Evolutionary conservation across 495 filamentous ascomycete species (phyloP), one percentile per base, ranked within the genome.

Genomic region (Aspergillus biplanus): DNA sequence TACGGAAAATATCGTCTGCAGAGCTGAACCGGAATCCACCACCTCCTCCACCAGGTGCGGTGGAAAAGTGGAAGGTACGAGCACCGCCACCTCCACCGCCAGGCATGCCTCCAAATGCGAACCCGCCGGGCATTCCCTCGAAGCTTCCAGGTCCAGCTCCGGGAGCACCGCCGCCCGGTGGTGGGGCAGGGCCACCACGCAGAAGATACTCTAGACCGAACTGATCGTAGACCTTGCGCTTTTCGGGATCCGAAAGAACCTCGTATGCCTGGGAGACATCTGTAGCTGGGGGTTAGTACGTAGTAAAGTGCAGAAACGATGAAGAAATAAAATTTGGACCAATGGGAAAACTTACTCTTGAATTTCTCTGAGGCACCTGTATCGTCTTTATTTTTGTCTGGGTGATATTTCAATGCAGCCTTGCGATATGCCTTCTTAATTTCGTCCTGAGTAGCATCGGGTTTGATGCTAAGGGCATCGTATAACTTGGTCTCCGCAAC

Each of bases 371-470:
- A 79, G 27, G 92, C 90, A 16, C 83, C 72, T 16, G 92, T 89
- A 67, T 95, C 91, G 75, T 96, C 89, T 73, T 93, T 94, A 80
- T 98, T 98, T 82, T 98, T 98, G 76, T 99, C 95, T 0, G 95
- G 95, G 71, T 99, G 95, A 71, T 87, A 88, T 80, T 97, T 97
- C 72, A 99, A 78, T 49, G 95, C 96, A 42, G 86, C 83, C 82
- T 95, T 96, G 65, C 92, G 93, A 73, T 99, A 99, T 39, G 89
- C 95, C 70, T 99, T 99, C 77, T 97, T 97, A 76, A 99, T 95
- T 60, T 98, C 93, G 71, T 97, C 95, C 70, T 93, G 90, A 3
- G 85, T 84, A 5, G 94, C 92, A 58, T 87, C 84, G 11, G 95
- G 86, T 69, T 89, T 89, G 80, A 96, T 74, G 72, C 84, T 83